Percentiles rank a stretch among this genome's conserved stretches.
Evolutionary conservation across 768 basidiomycete species (phyloP).

Genomic region (Leucogyrophana mollusca): DNA sequence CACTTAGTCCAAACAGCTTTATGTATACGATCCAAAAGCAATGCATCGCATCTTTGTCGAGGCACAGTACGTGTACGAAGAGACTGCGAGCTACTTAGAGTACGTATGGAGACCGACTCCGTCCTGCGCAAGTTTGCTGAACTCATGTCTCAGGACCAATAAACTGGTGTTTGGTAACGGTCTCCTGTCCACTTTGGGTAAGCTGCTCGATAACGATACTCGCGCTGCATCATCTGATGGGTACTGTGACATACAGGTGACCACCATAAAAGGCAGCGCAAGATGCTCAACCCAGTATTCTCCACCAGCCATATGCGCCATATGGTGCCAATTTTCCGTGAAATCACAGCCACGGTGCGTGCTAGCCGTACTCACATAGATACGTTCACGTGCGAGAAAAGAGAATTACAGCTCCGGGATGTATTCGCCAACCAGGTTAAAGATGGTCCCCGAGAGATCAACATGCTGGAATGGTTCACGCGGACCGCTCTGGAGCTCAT

Average conservation of each 20-base stretch:
- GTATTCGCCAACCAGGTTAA: not conserved
- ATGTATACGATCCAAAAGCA: constrained; percentile 47
- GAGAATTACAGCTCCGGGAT: constrained; percentile 5
- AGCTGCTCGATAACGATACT: constrained; percentile 1
- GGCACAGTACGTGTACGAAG: constrained; percentile 49
- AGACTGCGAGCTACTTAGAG: constrained; percentile 43
- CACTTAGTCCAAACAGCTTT: constrained; percentile 45
- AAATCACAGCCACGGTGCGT: constrained; percentile 44
- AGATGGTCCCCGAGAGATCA: constrained; percentile 25
- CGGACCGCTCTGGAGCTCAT: constrained; percentile 45
- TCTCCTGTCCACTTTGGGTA: constrained; percentile 29
- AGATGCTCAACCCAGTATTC: constrained; percentile 48
- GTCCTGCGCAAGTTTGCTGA: not conserved
- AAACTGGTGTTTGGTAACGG: constrained; percentile 47
- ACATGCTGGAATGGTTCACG: constrained; percentile 48
- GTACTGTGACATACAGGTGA: constrained; percentile 28
- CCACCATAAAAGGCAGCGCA: constrained; percentile 47
- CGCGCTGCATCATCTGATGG: not conserved
- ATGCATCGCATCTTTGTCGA: constrained; percentile 46
- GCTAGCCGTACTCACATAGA: not conserved
- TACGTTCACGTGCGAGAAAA: not conserved
- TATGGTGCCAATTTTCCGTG: constrained; percentile 43
- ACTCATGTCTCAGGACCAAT: constrained; percentile 33
- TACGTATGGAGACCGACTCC: constrained; percentile 18
- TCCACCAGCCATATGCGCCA: constrained; percentile 44